phyloP scores from a whole-genome alignment of 768 basidiomycete genomes.

The Crucibulum laeve region DNA sequence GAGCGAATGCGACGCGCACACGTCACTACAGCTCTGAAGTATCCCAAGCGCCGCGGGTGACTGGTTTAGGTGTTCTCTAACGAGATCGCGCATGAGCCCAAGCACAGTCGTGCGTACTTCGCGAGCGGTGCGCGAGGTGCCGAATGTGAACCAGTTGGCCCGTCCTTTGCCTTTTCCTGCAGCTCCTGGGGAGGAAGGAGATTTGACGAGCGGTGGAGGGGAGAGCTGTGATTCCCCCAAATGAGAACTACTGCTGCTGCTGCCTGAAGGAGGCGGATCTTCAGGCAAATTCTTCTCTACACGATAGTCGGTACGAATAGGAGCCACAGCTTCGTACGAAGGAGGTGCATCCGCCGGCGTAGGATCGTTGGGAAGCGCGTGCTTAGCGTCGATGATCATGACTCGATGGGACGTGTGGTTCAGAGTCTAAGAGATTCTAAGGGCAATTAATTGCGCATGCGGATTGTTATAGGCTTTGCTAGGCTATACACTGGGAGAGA shows the following conservation, averaged over 20 bases:
- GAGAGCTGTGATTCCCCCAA: constrained; percentile 10
- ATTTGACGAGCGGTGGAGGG: constrained; percentile 2
- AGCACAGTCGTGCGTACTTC: constrained; percentile 52
- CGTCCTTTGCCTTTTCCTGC: constrained; percentile 24
- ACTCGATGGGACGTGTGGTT: too few species aligned
- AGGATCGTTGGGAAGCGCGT: constrained; percentile 30
- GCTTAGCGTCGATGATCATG: constrained; percentile 25
- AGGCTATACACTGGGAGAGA: too few species aligned
- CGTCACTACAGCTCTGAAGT: constrained; percentile 59
- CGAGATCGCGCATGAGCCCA: constrained; percentile 52
- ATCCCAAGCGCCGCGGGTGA: constrained; percentile 33
- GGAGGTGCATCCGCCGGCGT: constrained; percentile 35
- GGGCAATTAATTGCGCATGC: too few species aligned
- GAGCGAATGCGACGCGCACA: constrained; percentile 45
- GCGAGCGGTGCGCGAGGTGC: constrained; percentile 28
- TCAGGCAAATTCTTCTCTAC: constrained; percentile 6
- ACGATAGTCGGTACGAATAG: constrained; percentile 2
- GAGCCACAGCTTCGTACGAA: constrained; percentile 27
- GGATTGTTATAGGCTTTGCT: too few species aligned
- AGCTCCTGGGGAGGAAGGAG: constrained; percentile 11
- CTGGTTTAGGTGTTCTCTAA: constrained; percentile 30
- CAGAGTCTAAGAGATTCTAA: too few species aligned
- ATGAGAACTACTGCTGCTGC: constrained; percentile 9
- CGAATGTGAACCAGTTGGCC: constrained; percentile 32
- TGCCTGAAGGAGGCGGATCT: constrained; percentile 1